Evolutionary conservation across 441 rosid species (phyloP), one percentile per base, ranked within the genome.

Genomic region (Francoa sonchifolia): DNA sequence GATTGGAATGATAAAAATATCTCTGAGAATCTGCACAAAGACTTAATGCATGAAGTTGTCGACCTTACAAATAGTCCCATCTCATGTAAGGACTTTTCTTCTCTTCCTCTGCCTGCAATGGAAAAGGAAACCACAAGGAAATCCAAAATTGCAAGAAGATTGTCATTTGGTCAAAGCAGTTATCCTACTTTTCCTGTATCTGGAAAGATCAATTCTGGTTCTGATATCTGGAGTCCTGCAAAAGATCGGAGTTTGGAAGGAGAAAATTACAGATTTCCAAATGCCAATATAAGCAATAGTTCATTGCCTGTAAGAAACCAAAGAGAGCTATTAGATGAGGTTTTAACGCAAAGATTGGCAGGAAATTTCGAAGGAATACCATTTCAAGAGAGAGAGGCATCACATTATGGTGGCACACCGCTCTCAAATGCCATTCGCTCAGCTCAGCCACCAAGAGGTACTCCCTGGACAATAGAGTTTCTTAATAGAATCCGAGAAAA

Each of bases 381-480:
- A 15, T 19, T 67, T 68, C 47, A 54, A 8, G 44, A 57, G 44
- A 71, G 54, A 53, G 80, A 73, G 57, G 65, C 64, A 38, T 64
- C 82, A 50, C 68, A 68, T 50, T 59, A 39, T 45, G 53, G 77
- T 30, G 65, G 68, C 62, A 83, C 95, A 13, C 82, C 84, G 17
- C 67, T 77, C 10, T 70, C 78, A 55, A 71, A 62, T 35, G 81
- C 95, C 47, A 62, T 83, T 42, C 74, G 10, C 58, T 73, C 82
- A 37, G 44, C 65, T 33, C 52, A 45, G 55, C 64, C 65, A 47
- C 77, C 59, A 22, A 67, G 67, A 63, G 69, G 82, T 46, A 87
- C 95, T 16, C 97, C 99, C 33, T 87, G 99, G 97, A 83, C 92
- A 3, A 59, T 81, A n/a, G 92, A 77, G 50, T 87, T 87, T 66